Evolutionary conservation across 495 filamentous ascomycete species (phyloP), one percentile per base, ranked within the genome.

Genomic region (Elaphomyces granulatus): DNA sequence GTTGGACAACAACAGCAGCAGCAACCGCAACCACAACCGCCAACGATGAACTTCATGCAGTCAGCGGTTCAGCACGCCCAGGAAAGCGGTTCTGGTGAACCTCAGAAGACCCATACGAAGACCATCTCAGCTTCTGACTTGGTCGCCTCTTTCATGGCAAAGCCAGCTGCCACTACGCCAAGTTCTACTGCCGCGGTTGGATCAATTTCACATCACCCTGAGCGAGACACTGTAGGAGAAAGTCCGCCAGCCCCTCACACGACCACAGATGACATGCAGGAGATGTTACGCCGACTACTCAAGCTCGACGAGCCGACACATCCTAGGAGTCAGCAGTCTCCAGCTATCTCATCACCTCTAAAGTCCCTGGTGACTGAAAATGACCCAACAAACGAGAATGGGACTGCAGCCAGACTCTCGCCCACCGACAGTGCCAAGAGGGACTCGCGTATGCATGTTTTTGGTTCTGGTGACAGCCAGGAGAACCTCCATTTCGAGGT

Each of bases 251-350:
- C 34, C 4, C 28, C 53, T 12, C 54, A 56, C 14, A 37, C 46
- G 32, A 51, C 53, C 15, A 44, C 61, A 15, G 60, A 68, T 20
- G 75, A 74, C 45, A 71, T 77, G 12, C 75, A 83, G 54, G 74
- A 83, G 33, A 66, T 77, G 50, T 58, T 85, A 32, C 66, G 83
- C 41, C 67, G 72, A 35, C 60, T 84, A 44, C 68, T 84, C 37
- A 77, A 74, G 45, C 73, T 66, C 34, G 61, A 68, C 36, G 71
- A 77, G 39, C 60, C 70, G 7, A 50, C 53, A 18, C 53, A 58
- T 34, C 23, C 23, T 6, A 6, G 23, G 6, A 17, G 34, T 32
- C 15, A 40, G 15, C 15, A 35, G 32, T 15, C 36, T 32, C 15
- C 41, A 35, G 1, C 51, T 44, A 30, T 36, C 37, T 9, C 35